Conservation (phyloP, 179 eudicot genomes). For the Actinidia arguta region DNA sequence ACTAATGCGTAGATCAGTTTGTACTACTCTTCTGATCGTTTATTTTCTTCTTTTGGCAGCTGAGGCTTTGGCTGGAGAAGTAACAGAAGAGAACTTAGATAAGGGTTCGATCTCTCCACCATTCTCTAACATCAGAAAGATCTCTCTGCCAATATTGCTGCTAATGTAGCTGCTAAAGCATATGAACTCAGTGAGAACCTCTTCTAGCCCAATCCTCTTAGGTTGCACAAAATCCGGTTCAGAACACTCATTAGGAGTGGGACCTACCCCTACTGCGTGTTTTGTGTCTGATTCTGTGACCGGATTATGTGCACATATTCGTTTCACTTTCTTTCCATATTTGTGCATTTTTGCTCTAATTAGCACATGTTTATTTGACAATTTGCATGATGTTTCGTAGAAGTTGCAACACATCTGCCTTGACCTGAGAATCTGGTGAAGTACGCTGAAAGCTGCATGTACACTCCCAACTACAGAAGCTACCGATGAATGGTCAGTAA, state of each 20-base stretch:
- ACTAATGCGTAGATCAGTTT: not conserved
- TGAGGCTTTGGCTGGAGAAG: constrained; percentile 84
- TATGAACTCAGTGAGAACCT: constrained; percentile 75
- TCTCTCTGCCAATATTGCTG: constrained; percentile 93
- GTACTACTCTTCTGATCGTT: not conserved
- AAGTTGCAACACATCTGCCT: constrained; percentile 58
- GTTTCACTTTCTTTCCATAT: not conserved
- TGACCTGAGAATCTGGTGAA: constrained; percentile 49
- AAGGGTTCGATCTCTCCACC: constrained; percentile 88
- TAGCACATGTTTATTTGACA: too few relatives aligned
- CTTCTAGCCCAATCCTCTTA: not conserved
- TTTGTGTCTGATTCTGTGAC: too few relatives aligned
- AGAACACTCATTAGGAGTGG: too few relatives aligned
- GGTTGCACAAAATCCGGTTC: too few relatives aligned
- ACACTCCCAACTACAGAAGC: constrained; percentile 50
- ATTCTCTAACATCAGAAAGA: constrained; percentile 73
- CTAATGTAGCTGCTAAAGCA: constrained; percentile 89
- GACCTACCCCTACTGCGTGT: too few relatives aligned
- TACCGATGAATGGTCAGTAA: constrained; percentile 36
- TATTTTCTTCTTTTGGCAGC: constrained; percentile 49
- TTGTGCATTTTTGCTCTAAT: not conserved
- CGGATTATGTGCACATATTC: too few relatives aligned
- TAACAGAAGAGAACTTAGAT: constrained; percentile 71
- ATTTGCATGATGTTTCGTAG: constrained; percentile 22
- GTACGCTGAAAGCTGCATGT: constrained; percentile 67